A percentile compares a stretch with the other conserved stretches of the same genome.
Evolutionary conservation across 805 yeast genomes (phyloP).

Genomic region (Metschnikowia santaceciliae): DNA sequence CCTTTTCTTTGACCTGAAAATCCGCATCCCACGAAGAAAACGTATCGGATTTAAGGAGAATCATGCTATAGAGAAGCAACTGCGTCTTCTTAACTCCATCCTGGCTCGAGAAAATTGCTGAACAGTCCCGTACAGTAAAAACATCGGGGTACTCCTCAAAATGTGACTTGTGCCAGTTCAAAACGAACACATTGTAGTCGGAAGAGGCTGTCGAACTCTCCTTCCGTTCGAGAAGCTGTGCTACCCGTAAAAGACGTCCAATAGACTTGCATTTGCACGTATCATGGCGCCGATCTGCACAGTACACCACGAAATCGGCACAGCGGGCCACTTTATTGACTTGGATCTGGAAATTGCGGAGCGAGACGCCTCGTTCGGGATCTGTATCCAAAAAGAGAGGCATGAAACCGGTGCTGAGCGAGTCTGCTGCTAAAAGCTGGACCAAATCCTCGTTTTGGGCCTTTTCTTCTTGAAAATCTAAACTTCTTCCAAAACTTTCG

Average conservation of each 20-base stretch:
- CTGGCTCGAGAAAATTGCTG: conserved; percentile 8
- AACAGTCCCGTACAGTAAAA: conserved; percentile 13
- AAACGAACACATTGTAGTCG: conserved; percentile 20
- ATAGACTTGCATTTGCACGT: conserved; percentile 16
- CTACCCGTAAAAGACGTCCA: conserved; percentile 34
- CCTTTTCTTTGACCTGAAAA: conserved; percentile 64
- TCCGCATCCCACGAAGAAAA: conserved; percentile 56
- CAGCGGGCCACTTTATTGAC: conserved; percentile 72
- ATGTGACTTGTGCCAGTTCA: conserved; percentile 5
- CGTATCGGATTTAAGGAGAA: conserved; percentile 8
- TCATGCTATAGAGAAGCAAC: conserved; percentile 12
- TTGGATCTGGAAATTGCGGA: conserved; percentile 84
- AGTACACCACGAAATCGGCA: conserved; percentile 73
- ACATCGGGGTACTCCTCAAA: conserved; percentile 5
- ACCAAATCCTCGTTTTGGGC: conserved; percentile 8
- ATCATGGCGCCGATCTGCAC: conserved; percentile 7
- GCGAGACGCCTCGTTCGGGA: conserved; percentile 67
- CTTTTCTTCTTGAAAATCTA: neutral
- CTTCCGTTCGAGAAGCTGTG: conserved; percentile 26
- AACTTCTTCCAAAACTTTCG: neutral
- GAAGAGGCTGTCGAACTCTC: conserved; percentile 6
- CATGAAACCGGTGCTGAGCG: conserved; percentile 37
- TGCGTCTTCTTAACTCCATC: conserved; percentile 19
- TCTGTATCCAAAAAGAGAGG: conserved; percentile 60
- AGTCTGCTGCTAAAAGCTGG: conserved; percentile 38